Evolutionary conservation across 2,329 filamentous ascomycete species (phyloP).

Genomic region (Apiospora marii): DNA sequence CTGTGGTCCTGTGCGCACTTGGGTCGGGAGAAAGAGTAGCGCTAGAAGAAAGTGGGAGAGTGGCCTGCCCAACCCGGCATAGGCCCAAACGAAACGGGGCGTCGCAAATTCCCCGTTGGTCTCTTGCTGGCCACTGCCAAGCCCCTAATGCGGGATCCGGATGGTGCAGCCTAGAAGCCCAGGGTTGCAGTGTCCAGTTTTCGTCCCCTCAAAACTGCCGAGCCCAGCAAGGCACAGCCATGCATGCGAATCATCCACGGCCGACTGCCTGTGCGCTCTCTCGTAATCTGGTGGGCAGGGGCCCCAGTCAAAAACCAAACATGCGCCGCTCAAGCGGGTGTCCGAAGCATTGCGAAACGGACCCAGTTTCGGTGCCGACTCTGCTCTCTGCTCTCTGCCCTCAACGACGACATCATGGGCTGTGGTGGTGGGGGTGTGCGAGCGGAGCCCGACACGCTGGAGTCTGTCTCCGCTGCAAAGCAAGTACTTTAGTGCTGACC

Average conservation of each 20-base stretch:
- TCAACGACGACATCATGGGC: no score
- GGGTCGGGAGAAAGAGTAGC: not conserved
- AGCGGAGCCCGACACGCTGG: constrained; percentile 16
- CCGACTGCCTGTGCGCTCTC: not conserved
- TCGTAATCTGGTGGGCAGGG: not conserved
- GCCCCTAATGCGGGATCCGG: constrained; percentile 1
- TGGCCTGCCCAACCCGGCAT: constrained; percentile 11
- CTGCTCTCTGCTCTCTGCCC: no score
- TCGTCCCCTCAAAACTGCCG: not conserved
- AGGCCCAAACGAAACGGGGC: not conserved
- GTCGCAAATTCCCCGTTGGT: not conserved
- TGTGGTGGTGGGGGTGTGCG: not conserved
- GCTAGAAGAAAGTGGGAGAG: not conserved
- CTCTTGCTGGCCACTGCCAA: not conserved
- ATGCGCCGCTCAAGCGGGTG: not conserved
- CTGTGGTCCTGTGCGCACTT: not conserved
- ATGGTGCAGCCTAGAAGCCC: not conserved
- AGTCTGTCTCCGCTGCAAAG: not conserved
- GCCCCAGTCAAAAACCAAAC: no score
- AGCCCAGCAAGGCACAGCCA: not conserved
- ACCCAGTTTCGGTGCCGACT: not conserved
- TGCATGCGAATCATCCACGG: not conserved
- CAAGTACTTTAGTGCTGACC: no score
- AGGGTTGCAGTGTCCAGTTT: not conserved
- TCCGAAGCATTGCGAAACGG: constrained; percentile 1